A percentile compares a stretch with the other conserved stretches of the same genome.
Conservation (phyloP, 257 asterid genomes). For the Orobanche coerulescens region DNA sequence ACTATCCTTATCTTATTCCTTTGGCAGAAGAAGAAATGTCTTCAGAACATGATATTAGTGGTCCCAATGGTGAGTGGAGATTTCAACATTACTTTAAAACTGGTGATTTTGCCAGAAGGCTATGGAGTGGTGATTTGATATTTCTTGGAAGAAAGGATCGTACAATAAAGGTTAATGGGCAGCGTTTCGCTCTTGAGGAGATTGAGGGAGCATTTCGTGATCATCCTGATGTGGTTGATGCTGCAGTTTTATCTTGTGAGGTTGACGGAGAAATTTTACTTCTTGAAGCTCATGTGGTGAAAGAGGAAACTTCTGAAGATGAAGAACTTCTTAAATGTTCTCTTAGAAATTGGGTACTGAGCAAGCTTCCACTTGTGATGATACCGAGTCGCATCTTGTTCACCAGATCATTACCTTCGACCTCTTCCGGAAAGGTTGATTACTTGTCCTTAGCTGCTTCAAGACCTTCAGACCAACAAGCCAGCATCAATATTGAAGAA, state of each 20-base stretch:
- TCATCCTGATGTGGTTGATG: slow-evolving; percentile 66
- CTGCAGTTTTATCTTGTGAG: slow-evolving; percentile 61
- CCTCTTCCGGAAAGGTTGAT: slow-evolving; percentile 87
- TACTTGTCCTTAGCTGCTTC: slow-evolving; percentile 50
- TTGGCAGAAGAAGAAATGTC: slow-evolving; percentile 29
- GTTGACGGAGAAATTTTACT: slow-evolving; percentile 42
- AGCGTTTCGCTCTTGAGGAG: slow-evolving; percentile 84
- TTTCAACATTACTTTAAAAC: slow-evolving; percentile 48
- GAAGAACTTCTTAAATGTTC: slow-evolving; percentile 36
- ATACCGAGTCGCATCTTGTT: slow-evolving; percentile 55
- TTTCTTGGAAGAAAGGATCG: slow-evolving; percentile 90
- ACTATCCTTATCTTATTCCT: slow-evolving; percentile 51
- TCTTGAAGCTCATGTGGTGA: slow-evolving; percentile 73
- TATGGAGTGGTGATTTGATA: slow-evolving; percentile 70
- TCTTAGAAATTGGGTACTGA: slow-evolving; percentile 52
- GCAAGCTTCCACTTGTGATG: slow-evolving; percentile 64
- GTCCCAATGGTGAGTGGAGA: slow-evolving; percentile 17
- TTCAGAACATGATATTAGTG: slow-evolving; percentile 17
- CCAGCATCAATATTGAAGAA: slow-evolving; percentile 28
- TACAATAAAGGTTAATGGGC: slow-evolving; percentile 66
- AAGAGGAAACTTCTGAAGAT: slow-evolving; percentile 32
- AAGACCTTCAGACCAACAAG: slow-evolving; percentile 26
- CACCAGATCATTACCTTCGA: slow-evolving; percentile 53
- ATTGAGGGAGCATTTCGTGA: slow-evolving; percentile 58
- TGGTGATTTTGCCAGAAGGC: slow-evolving; percentile 82